Evolutionary conservation across 108 stramenopile genomes (phyloP).

Genomic region (Parietichytrium sp.): DNA sequence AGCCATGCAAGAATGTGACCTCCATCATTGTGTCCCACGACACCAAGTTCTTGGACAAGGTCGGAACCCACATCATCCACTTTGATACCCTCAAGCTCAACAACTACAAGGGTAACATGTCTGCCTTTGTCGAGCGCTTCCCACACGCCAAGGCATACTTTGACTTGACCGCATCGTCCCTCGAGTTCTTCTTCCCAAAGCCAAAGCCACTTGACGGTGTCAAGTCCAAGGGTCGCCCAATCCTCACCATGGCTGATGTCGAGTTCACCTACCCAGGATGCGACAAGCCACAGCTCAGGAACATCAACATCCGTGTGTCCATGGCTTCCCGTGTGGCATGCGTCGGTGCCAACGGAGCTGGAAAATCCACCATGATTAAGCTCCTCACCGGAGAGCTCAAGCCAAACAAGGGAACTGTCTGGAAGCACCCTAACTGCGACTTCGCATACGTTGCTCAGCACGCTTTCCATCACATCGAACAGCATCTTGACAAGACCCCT

Average conservation of each 20-base stretch:
- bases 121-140: slow-evolving; percentile 92
- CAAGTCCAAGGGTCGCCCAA: slow-evolving; percentile 95
- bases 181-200: slow-evolving; percentile 96
- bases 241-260: slow-evolving; percentile 96
- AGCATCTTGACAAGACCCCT: slow-evolving; percentile 92
- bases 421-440: slow-evolving; percentile 98
- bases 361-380: slow-evolving; percentile 99
- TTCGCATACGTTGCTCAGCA: slow-evolving; percentile 99
- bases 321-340: slow-evolving; percentile 96
- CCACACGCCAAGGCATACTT: slow-evolving; percentile 95
- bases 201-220: slow-evolving; percentile 81
- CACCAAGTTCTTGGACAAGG: slow-evolving; percentile 95
- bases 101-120: slow-evolving; percentile 94
- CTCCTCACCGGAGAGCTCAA: slow-evolving; percentile 93
- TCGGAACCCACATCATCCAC: slow-evolving; percentile 94
- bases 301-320: slow-evolving; percentile 94
- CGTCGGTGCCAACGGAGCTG: slow-evolving; percentile 98
- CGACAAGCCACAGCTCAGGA: slow-evolving; percentile 83
- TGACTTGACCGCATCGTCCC: slow-evolving; percentile 81
- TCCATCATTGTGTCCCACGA: slow-evolving; percentile 98
- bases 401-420: slow-evolving; percentile 88
- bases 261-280: slow-evolving; percentile 97
- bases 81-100: slow-evolving; percentile 96
- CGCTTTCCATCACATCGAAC: slow-evolving; percentile 99
- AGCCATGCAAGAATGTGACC: slow-evolving; percentile 84